Percentiles rank a stretch among this genome's conserved stretches.
phyloP scores from a whole-genome alignment of 2,329 filamentous ascomycete genomes.

The Xylariaceae sp. region DNA sequence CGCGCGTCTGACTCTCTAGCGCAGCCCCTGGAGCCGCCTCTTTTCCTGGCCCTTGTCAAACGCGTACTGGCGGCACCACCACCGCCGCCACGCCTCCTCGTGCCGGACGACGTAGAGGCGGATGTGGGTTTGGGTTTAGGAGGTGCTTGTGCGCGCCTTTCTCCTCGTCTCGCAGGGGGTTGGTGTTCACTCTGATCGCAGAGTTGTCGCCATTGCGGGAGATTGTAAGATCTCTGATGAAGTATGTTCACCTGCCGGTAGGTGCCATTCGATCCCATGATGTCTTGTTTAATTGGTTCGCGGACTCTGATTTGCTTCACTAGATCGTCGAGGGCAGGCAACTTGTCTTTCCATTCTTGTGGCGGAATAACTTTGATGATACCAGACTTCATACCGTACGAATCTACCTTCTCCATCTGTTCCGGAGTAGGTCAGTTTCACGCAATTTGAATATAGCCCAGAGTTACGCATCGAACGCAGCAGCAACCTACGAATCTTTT shows the following conservation, averaged over 20 bases:
- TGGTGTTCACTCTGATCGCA: conserved; percentile 96
- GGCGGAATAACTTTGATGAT: conserved; percentile 96
- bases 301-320: conserved; percentile 90
- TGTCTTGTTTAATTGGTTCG: conserved; percentile 97
- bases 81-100: conserved; percentile 38
- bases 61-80: conserved; percentile 25
- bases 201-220: conserved; percentile 90
- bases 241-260: conserved; percentile 97
- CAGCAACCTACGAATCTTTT: conserved; percentile 67
- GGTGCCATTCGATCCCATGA: conserved; percentile 89
- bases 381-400: conserved; percentile 94
- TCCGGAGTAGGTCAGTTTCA: conserved; percentile 18
- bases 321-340: conserved; percentile 73
- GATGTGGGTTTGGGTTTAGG: conserved; percentile 43
- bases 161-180: conserved; percentile 83
- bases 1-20: conserved; percentile 40
- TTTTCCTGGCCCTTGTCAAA: conserved; percentile 34
- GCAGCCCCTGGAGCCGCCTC: conserved; percentile 35
- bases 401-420: conserved; percentile 75
- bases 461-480: neutral
- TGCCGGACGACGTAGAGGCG: conserved; percentile 27
- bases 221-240: conserved; percentile 90
- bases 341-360: conserved; percentile 80
- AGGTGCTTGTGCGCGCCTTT: conserved; percentile 60
- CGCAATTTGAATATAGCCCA: conserved; percentile 21